A percentile compares a stretch with the other conserved stretches of the same genome.
These are phyloP conservation scores for Mallotus repandus DNA, from an alignment of 441 rosid species.

Conservation along the genomic window DNA sequence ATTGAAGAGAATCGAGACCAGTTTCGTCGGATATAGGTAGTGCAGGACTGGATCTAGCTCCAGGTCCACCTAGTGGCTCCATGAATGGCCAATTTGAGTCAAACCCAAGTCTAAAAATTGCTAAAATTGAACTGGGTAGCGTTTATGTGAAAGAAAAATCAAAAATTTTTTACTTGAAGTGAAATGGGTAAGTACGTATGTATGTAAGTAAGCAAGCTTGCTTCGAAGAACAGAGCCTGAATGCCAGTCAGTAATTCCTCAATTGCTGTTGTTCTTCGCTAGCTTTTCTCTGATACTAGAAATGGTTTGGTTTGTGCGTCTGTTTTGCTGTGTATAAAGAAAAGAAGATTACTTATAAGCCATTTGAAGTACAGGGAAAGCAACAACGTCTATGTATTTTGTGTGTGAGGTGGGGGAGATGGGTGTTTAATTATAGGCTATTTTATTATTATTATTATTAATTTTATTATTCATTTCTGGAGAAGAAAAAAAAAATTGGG, in stretches of 20 bases:
- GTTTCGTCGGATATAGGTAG: slow-evolving; percentile 4
- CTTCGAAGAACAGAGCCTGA: not conserved
- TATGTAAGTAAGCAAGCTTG: too few species aligned
- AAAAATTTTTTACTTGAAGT: not conserved
- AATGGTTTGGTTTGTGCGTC: not conserved
- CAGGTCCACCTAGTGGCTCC: slow-evolving; percentile 19
- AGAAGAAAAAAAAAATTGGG: slow-evolving; percentile 12
- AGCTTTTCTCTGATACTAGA: not conserved
- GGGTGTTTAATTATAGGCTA: slow-evolving; percentile 9
- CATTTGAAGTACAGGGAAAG: slow-evolving; percentile 39
- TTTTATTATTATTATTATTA: too few species aligned
- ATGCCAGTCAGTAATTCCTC: slow-evolving; percentile 5
- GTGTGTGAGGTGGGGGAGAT: slow-evolving; percentile 3
- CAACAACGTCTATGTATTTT: slow-evolving; percentile 22
- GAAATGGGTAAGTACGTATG: not conserved
- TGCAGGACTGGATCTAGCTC: slow-evolving; percentile 19
- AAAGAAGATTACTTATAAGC: slow-evolving; percentile 20
- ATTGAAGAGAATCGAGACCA: slow-evolving; percentile 55
- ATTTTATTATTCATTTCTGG: not conserved
- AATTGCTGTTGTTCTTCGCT: not conserved
- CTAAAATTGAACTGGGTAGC: not conserved
- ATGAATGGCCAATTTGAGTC: slow-evolving; percentile 8
- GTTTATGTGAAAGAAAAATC: not conserved
- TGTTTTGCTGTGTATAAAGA: not conserved
- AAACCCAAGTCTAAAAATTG: slow-evolving; percentile 3